Evolutionary conservation across 2,329 filamentous ascomycete genomes (phyloP).

Genomic region (Cercospora nicotianae): DNA sequence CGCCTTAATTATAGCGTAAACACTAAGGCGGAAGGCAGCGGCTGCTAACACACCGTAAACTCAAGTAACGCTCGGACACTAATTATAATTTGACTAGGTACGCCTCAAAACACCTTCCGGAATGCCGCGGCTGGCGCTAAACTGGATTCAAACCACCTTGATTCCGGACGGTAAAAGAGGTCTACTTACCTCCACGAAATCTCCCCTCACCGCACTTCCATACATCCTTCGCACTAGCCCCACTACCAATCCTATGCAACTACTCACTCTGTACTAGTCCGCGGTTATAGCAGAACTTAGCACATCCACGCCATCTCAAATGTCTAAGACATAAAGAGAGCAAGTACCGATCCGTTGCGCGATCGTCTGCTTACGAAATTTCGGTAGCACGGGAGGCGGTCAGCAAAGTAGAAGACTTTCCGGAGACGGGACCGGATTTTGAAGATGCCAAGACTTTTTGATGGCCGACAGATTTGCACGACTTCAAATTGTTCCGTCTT

Average conservation of each 20-base stretch:
- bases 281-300: not conserved
- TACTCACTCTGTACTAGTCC: not conserved
- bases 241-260: not conserved
- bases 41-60: too few species aligned
- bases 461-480: not conserved
- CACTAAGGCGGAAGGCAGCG: too few species aligned
- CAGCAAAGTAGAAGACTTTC: not conserved
- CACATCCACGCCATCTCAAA: not conserved
- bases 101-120: too few species aligned
- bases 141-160: too few species aligned
- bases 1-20: too few species aligned
- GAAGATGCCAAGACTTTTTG: not conserved
- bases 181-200: not conserved
- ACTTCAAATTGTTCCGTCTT: not conserved
- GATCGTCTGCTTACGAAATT: not conserved
- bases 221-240: not conserved
- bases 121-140: too few species aligned
- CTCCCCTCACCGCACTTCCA: not conserved
- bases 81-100: too few species aligned
- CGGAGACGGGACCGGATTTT: not conserved
- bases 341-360: not conserved
- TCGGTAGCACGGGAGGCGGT: not conserved
- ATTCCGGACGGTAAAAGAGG: too few species aligned
- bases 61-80: too few species aligned
- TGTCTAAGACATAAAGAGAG: not conserved